A percentile compares a stretch with the other conserved stretches of the same genome.
phyloP scores from a whole-genome alignment of 768 basidiomycete genomes.

The Leccinum rimulosum region DNA sequence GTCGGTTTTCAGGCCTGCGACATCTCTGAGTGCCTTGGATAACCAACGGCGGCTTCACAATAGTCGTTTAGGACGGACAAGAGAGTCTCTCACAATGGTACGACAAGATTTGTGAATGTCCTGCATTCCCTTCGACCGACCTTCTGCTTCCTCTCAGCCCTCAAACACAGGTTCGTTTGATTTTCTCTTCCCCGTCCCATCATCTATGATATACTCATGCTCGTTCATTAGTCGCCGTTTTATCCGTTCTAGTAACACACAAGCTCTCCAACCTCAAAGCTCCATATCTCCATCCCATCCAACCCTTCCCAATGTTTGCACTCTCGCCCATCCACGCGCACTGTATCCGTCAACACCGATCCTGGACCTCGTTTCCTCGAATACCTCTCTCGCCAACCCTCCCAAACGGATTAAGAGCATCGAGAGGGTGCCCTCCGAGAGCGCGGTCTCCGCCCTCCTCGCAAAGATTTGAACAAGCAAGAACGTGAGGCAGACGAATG shows the following conservation, averaged over 20 bases:
- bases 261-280: not conserved
- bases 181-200: not conserved
- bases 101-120: conserved; percentile 84
- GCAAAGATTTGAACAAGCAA: conserved; percentile 34
- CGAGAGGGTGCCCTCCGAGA: conserved; percentile 42
- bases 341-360: not conserved
- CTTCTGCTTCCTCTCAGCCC: not conserved
- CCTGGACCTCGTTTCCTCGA: conserved; percentile 3
- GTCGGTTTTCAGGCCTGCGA: conserved; percentile 57
- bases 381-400: conserved; percentile 9
- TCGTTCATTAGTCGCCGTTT: not conserved
- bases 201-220: not conserved
- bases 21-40: conserved; percentile 65
- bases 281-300: conserved; percentile 19
- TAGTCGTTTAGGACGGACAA: conserved; percentile 70
- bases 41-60: conserved; percentile 66
- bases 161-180: conserved; percentile 15
- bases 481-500: conserved; percentile 44
- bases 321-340: conserved; percentile 15
- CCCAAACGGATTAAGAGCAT: conserved; percentile 20
- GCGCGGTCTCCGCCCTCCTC: conserved; percentile 43
- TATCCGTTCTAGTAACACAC: not conserved
- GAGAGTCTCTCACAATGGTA: conserved; percentile 64
- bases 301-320: conserved; percentile 6
- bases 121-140: conserved; percentile 12